A percentile compares a stretch with the other conserved stretches of the same genome.
Evolutionary conservation across 805 yeast species (phyloP).

Genomic region (Zygoascus flipseniorum): DNA sequence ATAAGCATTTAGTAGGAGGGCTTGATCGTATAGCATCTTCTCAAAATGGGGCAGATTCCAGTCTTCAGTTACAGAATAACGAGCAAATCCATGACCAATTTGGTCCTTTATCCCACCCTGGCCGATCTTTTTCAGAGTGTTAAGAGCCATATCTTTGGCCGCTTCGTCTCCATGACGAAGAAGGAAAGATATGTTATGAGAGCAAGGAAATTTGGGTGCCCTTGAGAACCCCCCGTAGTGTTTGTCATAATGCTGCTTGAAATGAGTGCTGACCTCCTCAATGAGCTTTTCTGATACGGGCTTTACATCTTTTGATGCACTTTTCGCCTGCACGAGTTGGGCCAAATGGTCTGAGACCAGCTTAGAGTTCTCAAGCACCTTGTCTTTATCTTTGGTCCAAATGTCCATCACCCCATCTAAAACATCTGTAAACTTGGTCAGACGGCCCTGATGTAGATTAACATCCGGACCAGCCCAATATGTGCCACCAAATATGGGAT

Average conservation of each 20-base stretch:
- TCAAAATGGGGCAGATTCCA: constrained; percentile 35
- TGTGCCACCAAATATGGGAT: constrained; percentile 32
- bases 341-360: constrained; percentile 18
- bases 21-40: constrained; percentile 33
- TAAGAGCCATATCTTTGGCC: constrained; percentile 13
- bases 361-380: constrained; percentile 23
- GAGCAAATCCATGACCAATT: constrained; percentile 29
- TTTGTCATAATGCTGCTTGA: constrained; percentile 20
- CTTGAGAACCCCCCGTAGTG: constrained; percentile 27
- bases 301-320: constrained; percentile 6
- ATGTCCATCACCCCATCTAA: constrained; percentile 23
- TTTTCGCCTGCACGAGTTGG: constrained; percentile 19
- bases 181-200: constrained; percentile 23
- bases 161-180: constrained; percentile 10
- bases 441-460: constrained; percentile 2
- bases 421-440: constrained; percentile 24
- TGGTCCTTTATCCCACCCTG: constrained; percentile 32
- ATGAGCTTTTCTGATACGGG: constrained; percentile 8
- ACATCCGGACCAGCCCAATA: constrained; percentile 31
- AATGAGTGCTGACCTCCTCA: constrained; percentile 20
- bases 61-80: constrained; percentile 32
- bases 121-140: constrained; percentile 24
- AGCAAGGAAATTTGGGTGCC: constrained; percentile 32
- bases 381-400: constrained; percentile 25
- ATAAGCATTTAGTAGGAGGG: constrained; percentile 27